phyloP scores from a whole-genome alignment of 306 rosid genomes.

The Carpinus viminea region DNA sequence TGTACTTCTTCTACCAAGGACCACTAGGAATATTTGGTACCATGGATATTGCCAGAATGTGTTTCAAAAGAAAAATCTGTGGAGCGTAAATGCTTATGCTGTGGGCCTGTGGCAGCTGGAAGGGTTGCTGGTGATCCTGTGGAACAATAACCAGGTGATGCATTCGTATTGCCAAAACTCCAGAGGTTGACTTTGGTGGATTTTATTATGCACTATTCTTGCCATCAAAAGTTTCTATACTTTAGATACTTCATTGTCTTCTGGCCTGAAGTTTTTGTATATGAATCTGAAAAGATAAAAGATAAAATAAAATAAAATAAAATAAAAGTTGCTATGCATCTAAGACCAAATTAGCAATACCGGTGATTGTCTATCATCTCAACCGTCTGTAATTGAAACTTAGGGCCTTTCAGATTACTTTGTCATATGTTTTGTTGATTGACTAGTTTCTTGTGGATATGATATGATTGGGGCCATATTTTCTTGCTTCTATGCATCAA shows the following conservation, averaged over 20 bases:
- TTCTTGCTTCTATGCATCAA: background rate
- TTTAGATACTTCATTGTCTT: background rate
- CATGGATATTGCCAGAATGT: constrained; percentile 73
- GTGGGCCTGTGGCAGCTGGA: constrained; percentile 50
- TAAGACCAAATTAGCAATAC: background rate
- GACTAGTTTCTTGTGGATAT: background rate
- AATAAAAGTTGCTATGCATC: background rate
- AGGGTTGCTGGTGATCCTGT: constrained; percentile 70
- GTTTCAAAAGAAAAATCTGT: constrained; percentile 54
- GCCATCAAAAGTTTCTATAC: background rate
- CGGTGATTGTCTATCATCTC: background rate
- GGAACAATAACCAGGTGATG: constrained; percentile 72
- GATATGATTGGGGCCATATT: background rate
- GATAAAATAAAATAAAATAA: too few species aligned
- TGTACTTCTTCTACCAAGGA: constrained; percentile 56
- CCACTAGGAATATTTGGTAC: constrained; percentile 76
- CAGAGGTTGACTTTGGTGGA: constrained; percentile 62
- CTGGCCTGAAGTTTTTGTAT: too few species aligned
- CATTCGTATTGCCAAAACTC: constrained; percentile 68
- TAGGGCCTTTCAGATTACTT: background rate
- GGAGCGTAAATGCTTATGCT: constrained; percentile 65
- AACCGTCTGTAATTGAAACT: background rate
- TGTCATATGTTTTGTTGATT: background rate
- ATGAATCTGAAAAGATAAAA: background rate
- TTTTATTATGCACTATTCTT: constrained; percentile 61